phyloP scores from a whole-genome alignment of 257 asterid genomes.

The Echites panduratus region DNA sequence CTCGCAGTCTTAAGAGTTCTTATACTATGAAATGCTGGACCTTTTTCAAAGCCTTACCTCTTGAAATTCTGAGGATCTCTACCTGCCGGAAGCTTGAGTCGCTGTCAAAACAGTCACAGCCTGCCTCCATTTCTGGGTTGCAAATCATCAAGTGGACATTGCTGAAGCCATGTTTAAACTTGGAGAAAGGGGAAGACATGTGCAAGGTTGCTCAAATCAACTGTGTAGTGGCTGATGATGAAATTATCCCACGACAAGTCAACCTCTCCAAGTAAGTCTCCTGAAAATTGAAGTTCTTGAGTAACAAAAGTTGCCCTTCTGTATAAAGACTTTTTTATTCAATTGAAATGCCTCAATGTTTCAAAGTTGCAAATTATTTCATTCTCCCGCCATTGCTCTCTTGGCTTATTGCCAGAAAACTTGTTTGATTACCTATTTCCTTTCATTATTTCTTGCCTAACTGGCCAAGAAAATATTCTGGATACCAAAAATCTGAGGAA shows the following conservation, averaged over 20 bases:
- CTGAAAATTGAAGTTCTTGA: neutral
- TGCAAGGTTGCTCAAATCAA: neutral
- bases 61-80: constrained; percentile 4
- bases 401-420: no score
- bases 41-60: constrained; percentile 8
- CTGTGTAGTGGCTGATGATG: constrained; percentile 1
- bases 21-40: neutral
- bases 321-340: no score
- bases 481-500: no score
- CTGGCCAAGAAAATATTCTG: no score
- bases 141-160: neutral
- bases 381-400: no score
- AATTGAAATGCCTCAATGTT: no score
- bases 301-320: neutral
- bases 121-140: constrained; percentile 1
- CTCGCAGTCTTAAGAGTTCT: neutral
- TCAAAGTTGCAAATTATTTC: neutral
- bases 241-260: constrained; percentile 2
- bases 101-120: constrained; percentile 8
- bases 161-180: constrained; percentile 6
- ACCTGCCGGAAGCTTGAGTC: constrained; percentile 9
- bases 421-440: no score
- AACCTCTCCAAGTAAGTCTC: neutral
- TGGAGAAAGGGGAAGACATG: constrained; percentile 11
- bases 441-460: no score